Evolutionary conservation across 2,329 filamentous ascomycete species (phyloP), one percentile per base, ranked within the genome.

Genomic region (Mycosphaerella sp.): DNA sequence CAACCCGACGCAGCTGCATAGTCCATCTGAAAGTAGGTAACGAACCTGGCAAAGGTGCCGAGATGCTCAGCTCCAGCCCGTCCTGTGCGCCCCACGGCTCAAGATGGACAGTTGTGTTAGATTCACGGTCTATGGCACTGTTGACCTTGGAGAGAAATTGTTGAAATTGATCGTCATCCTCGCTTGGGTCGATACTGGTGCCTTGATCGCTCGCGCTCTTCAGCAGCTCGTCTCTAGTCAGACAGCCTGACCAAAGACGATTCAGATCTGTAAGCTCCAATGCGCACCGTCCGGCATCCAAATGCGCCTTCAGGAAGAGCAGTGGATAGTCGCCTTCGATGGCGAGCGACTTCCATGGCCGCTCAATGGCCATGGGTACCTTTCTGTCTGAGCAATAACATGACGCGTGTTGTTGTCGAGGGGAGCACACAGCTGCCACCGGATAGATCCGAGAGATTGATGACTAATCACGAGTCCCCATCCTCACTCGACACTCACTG

Each of bases 151-250:
- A 74, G 12, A 90, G 71, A 45, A 91, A 80, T 44, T 82, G 81
- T 21, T 70, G 65, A 69, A 87, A 80, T 62, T 91, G 86, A 44
- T 81, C 78, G 0, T 75, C 72, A 53, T 84, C 83, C 58, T 85
- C 82, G 63, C 78, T 82, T 1, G 87, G 82, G 64, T 91, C 86
- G 54, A 91, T 89, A 54, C 79, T 82, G 13, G 84, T 86, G 59
- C 81, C 77, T 59, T 84, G 76, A 18, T 77, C 70, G 50, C 79
- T 73, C 27, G 81, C 84, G 53, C 85, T 79, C 53, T 75, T 71
- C 49, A 82, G 76, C 50, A 91, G 85, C 9, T 73, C 75, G n/a
- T 73, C 74, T 17, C 80, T 73, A 50, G 81, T 77, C 17, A 89
- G 70, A 7, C 67, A 74, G 68, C 90, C 86, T 21, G 73, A 70